Conservation (phyloP, 495 filamentous ascomycete species). For the Talaromyces nanjingensis region DNA sequence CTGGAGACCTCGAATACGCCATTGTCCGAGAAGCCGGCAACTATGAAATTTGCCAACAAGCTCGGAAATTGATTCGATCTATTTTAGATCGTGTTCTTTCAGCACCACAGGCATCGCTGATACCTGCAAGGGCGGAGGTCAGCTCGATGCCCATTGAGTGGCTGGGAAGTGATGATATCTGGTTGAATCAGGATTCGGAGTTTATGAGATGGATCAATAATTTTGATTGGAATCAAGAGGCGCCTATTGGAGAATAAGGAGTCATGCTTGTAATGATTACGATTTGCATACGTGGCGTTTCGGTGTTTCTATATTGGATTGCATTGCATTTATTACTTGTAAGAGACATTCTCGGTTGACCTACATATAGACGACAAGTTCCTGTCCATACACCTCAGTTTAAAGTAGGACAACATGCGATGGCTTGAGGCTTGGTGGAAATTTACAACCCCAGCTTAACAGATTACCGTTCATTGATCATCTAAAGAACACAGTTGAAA, state of each 20-base stretch:
- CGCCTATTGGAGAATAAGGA: neutral
- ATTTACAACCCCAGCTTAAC: neutral
- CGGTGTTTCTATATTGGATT: too few species aligned
- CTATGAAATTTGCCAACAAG: constrained; percentile 16
- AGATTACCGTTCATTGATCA: neutral
- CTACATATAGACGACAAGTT: too few species aligned
- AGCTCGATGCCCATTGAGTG: constrained; percentile 4
- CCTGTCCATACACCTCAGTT: too few species aligned
- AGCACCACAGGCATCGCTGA: neutral
- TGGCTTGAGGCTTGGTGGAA: too few species aligned
- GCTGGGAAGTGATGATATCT: constrained; percentile 6
- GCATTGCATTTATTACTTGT: too few species aligned
- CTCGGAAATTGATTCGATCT: constrained; percentile 10
- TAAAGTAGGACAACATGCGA: too few species aligned
- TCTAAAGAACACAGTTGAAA: neutral
- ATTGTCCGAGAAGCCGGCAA: constrained; percentile 13
- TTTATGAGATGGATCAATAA: constrained; percentile 8
- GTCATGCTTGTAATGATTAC: neutral
- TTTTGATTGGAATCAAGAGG: constrained; percentile 6
- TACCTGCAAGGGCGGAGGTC: neutral
- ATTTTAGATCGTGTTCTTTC: constrained; percentile 11
- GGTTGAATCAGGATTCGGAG: constrained; percentile 9
- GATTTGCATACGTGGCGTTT: neutral
- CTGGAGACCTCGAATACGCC: constrained; percentile 12
- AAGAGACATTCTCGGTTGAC: too few species aligned